Evolutionary conservation across 768 basidiomycete genomes (phyloP).

Genomic region (Pleurotus pulmonarius): DNA sequence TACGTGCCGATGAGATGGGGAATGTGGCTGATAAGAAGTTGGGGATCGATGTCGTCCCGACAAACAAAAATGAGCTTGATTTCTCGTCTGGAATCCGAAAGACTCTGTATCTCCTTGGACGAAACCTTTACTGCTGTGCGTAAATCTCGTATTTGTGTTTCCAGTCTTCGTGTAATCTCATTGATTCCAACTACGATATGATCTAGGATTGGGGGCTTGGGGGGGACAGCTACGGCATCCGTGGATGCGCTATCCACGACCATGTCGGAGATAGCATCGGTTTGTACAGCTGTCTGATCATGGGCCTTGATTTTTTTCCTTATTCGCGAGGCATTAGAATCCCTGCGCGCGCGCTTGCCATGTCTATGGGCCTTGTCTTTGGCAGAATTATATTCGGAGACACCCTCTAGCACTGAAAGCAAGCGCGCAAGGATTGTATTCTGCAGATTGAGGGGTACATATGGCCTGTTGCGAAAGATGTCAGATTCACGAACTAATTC

Average conservation of each 20-base stretch:
- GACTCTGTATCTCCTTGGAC: constrained; percentile 2
- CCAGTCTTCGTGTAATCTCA: constrained; percentile 70
- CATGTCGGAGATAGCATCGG: constrained; percentile 6
- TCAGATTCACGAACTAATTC: constrained; percentile 8
- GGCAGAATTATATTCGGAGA: constrained; percentile 38
- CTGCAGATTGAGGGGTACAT: constrained; percentile 59
- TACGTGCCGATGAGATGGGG: constrained; percentile 74
- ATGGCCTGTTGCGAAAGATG: constrained; percentile 44
- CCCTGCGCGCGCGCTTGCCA: constrained; percentile 29
- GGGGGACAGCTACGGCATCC: not conserved
- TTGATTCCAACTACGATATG: constrained; percentile 73
- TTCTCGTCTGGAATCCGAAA: constrained; percentile 13
- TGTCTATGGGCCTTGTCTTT: constrained; percentile 30
- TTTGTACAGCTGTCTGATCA: not conserved
- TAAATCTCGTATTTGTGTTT: constrained; percentile 42
- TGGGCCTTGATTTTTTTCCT: constrained; percentile 18
- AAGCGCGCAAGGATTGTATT: constrained; percentile 52
- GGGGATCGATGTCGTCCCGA: constrained; percentile 70
- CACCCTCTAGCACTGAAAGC: constrained; percentile 45
- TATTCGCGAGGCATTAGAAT: constrained; percentile 9
- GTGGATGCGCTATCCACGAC: not conserved
- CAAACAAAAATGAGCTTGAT: constrained; percentile 63
- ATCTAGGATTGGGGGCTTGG: constrained; percentile 35
- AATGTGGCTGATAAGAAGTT: constrained; percentile 67
- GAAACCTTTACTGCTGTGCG: constrained; percentile 24